Evolutionary conservation across 257 asterid genomes (phyloP).

Genomic region (Solanum corneliomulleri): DNA sequence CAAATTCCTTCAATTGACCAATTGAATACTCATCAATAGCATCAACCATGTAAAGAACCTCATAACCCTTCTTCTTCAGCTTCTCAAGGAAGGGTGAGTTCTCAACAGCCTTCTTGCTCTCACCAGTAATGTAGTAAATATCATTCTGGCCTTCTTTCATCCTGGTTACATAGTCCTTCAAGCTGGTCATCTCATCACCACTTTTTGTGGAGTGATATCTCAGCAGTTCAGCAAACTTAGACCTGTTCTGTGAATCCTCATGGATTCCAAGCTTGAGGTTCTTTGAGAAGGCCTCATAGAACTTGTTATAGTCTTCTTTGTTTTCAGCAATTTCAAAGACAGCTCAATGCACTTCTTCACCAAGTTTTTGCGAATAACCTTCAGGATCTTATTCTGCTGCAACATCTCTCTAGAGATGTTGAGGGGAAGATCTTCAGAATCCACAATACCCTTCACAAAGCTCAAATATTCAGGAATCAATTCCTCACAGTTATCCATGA

Average conservation of each 20-base stretch:
- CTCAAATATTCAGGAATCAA: constrained; percentile 54
- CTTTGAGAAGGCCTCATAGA: constrained; percentile 60
- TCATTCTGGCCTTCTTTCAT: constrained; percentile 62
- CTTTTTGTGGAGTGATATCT: constrained; percentile 57
- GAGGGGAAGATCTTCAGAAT: constrained; percentile 61
- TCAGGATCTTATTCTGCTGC: constrained; percentile 56
- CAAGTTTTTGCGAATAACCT: constrained; percentile 60
- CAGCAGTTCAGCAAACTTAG: constrained; percentile 40
- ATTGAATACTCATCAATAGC: constrained; percentile 53
- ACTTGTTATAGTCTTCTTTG: constrained; percentile 54
- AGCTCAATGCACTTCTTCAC: constrained; percentile 66
- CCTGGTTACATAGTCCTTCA: constrained; percentile 63
- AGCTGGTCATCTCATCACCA: constrained; percentile 57
- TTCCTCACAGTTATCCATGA: constrained; percentile 62
- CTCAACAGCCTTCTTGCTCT: constrained; percentile 64
- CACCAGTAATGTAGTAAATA: constrained; percentile 52
- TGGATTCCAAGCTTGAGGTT: constrained; percentile 59
- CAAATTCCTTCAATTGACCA: constrained; percentile 55
- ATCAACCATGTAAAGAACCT: constrained; percentile 57
- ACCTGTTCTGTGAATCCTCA: constrained; percentile 43
- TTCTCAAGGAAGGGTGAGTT: constrained; percentile 65
- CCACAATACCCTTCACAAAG: constrained; percentile 58
- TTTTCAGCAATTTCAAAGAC: constrained; percentile 55
- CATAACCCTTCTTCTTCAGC: constrained; percentile 60
- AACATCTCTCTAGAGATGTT: constrained; percentile 54